Evolutionary conservation across 2,329 filamentous ascomycete genomes (phyloP).

Genomic region (Plectosphaerella plurivora): DNA sequence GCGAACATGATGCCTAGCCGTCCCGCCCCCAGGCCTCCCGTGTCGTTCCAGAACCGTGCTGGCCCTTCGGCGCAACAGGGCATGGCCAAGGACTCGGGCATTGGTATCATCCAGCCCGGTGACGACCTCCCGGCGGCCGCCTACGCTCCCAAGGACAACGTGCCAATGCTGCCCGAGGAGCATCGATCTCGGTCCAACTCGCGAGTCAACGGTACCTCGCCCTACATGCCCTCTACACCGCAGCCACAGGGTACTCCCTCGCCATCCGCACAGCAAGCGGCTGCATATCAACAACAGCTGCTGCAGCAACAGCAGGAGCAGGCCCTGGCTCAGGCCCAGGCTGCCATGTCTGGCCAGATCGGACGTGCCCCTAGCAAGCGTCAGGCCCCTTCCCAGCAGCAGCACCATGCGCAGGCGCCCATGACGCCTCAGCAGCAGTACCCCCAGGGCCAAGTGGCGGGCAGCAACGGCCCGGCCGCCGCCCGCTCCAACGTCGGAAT

Average conservation of each 20-base stretch:
- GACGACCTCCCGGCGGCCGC: conserved; percentile 49
- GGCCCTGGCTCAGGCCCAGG: conserved; percentile 74
- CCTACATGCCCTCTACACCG: conserved; percentile 42
- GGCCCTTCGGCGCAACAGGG: conserved; percentile 52
- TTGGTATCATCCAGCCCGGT: conserved; percentile 51
- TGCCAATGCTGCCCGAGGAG: conserved; percentile 61
- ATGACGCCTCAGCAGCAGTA: conserved; percentile 40
- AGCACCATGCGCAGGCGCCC: not conserved
- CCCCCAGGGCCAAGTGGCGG: conserved; percentile 7
- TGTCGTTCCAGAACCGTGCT: conserved; percentile 52
- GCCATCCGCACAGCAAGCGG: conserved; percentile 35
- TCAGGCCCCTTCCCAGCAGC: conserved; percentile 46
- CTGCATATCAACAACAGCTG: conserved; percentile 56
- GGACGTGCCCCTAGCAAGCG: conserved; percentile 72
- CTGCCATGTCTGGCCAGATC: conserved; percentile 67
- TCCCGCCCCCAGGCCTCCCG: conserved; percentile 83
- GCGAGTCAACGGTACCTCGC: conserved; percentile 48
- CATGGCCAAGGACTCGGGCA: conserved; percentile 55
- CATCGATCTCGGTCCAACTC: conserved; percentile 67
- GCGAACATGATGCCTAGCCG: conserved; percentile 70
- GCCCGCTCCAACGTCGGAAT: conserved; percentile 25
- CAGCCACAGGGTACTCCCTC: conserved; percentile 42
- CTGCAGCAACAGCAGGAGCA: conserved; percentile 84
- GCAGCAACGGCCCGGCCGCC: not conserved
- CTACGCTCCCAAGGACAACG: conserved; percentile 48